Evolutionary conservation across 169 alveolate genomes (phyloP).

Genomic region (Plasmodium falciparum): DNA sequence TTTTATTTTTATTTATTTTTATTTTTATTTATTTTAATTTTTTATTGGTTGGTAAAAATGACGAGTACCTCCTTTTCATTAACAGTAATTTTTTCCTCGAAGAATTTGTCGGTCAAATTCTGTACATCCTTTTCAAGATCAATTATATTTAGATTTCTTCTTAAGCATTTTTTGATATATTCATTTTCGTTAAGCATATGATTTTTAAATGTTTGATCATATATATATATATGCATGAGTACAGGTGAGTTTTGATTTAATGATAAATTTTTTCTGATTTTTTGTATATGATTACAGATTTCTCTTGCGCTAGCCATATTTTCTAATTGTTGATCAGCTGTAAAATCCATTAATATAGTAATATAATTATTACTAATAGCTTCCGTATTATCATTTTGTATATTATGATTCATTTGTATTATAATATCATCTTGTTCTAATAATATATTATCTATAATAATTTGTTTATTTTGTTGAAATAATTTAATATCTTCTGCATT

Average conservation of each 20-base stretch:
- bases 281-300: conserved; percentile 86
- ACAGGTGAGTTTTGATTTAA: conserved; percentile 48
- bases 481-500: conserved; percentile 63
- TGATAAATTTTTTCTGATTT: conserved; percentile 82
- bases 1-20: not conserved
- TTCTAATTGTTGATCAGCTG: conserved; percentile 83
- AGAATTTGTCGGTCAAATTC: conserved; percentile 5
- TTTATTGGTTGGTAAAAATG: conserved; percentile 22
- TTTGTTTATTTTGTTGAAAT: conserved; percentile 65
- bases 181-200: conserved; percentile 35
- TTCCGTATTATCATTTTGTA: conserved; percentile 77
- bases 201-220: conserved; percentile 3
- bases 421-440: conserved; percentile 85
- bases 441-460: conserved; percentile 84
- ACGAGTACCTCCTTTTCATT: conserved; percentile 10
- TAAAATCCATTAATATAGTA: conserved; percentile 84
- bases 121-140: not conserved
- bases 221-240: conserved; percentile 27
- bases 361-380: conserved; percentile 82
- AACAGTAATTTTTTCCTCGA: conserved; percentile 23
- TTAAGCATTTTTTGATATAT: conserved; percentile 43
- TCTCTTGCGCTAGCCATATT: conserved; percentile 86
- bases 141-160: conserved; percentile 18
- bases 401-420: conserved; percentile 81
- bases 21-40: not conserved